Conservation (phyloP, 768 basidiomycete genomes). For the Mycena filopes region DNA sequence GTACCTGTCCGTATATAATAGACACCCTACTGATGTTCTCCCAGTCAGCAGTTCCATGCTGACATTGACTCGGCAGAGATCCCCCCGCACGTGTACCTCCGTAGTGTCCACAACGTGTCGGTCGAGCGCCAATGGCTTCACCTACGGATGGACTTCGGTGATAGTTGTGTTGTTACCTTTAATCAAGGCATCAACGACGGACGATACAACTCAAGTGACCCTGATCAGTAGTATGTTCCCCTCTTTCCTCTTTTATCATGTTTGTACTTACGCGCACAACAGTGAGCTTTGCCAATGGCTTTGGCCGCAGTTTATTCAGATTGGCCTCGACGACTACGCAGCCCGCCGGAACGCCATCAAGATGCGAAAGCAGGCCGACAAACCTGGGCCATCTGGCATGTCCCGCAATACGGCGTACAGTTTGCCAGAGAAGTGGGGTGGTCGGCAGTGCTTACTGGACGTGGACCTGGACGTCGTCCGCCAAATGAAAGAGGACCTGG, state of each 20-base stretch:
- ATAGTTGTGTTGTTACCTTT: slow-evolving; percentile 32
- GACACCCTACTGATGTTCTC: neutral
- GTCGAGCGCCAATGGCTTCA: slow-evolving; percentile 45
- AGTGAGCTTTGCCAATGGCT: slow-evolving; percentile 38
- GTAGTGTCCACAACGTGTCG: slow-evolving; percentile 44
- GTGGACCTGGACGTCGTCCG: slow-evolving; percentile 38
- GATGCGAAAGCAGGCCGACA: slow-evolving; percentile 43
- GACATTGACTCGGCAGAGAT: slow-evolving; percentile 30
- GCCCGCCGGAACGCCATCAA: slow-evolving; percentile 36
- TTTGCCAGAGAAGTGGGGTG: slow-evolving; percentile 38
- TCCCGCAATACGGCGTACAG: slow-evolving; percentile 44
- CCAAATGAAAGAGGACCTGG: slow-evolving; percentile 43
- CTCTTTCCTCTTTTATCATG: too few species aligned
- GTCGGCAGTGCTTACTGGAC: slow-evolving; percentile 39
- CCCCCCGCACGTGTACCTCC: slow-evolving; percentile 37
- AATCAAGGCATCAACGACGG: neutral
- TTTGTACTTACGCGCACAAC: neutral
- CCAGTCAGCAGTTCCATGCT: slow-evolving; percentile 35
- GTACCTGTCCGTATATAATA: neutral
- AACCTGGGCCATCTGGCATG: slow-evolving; percentile 47
- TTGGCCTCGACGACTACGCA: slow-evolving; percentile 26
- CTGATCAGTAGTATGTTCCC: slow-evolving; percentile 13
- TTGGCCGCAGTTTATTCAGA: slow-evolving; percentile 34
- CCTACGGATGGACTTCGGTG: slow-evolving; percentile 42
- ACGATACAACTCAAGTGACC: neutral